phyloP scores from a whole-genome alignment of 2,329 filamentous ascomycete species.

The Hymenoscyphus scutula region DNA sequence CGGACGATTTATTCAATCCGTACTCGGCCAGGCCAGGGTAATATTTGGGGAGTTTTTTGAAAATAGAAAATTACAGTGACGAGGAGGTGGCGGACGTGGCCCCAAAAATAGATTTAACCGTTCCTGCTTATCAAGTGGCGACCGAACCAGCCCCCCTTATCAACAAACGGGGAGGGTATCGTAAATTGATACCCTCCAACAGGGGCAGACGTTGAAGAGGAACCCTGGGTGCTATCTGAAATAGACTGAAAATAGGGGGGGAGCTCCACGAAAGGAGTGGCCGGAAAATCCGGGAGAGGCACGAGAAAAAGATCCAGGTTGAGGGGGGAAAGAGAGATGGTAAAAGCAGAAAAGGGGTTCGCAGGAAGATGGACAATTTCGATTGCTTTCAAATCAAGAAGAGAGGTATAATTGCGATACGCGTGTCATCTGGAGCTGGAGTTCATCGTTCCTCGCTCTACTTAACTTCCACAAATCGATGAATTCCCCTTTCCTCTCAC shows the following conservation, averaged over 20 bases:
- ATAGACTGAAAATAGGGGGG: not conserved
- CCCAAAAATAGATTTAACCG: constrained; percentile 18
- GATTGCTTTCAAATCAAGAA: not conserved
- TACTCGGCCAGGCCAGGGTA: not conserved
- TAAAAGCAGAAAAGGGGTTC: not conserved
- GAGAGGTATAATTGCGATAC: not conserved
- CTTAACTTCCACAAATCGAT: too few relatives aligned
- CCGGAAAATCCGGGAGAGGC: not conserved
- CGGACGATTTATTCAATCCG: not conserved
- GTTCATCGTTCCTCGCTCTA: too few relatives aligned
- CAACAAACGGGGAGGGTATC: not conserved
- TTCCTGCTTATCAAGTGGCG: constrained; percentile 14
- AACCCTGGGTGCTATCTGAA: constrained; percentile 9
- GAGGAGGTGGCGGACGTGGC: not conserved
- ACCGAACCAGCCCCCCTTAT: constrained; percentile 3
- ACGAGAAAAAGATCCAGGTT: not conserved
- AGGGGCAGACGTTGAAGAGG: not conserved
- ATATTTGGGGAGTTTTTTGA: too few relatives aligned
- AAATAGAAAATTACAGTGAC: not conserved
- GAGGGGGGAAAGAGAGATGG: not conserved
- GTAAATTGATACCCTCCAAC: not conserved
- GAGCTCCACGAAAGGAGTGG: not conserved
- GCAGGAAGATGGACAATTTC: constrained; percentile 3
- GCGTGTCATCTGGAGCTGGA: not conserved
- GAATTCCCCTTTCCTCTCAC: too few relatives aligned